Percentiles rank a stretch among this genome's conserved stretches.
These are phyloP conservation scores for Hypsizygus ulmarius DNA, from an alignment of 1,284 basidiomycete species.

Conservation along the genomic window DNA sequence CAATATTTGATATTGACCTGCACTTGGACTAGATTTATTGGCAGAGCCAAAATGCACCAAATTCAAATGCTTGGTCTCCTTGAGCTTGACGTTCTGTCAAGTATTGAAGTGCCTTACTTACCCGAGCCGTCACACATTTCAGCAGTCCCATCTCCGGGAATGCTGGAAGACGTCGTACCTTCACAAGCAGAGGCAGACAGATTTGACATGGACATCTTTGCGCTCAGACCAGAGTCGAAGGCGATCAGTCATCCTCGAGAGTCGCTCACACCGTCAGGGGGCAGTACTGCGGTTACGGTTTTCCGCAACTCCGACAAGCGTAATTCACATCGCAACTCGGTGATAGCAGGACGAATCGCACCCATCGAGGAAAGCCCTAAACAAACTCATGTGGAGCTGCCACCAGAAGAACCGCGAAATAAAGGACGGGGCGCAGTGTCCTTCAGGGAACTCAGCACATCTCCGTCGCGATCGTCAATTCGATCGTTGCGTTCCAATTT, in stretches of 20 bases:
- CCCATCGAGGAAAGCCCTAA: slow-evolving; percentile 71
- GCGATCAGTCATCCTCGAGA: slow-evolving; percentile 32
- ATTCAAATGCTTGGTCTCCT: slow-evolving; percentile 91
- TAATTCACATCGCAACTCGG: slow-evolving; percentile 43
- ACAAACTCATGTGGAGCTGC: slow-evolving; percentile 45
- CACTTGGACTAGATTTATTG: slow-evolving; percentile 63
- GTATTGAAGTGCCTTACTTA: slow-evolving; percentile 81
- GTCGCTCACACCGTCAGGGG: slow-evolving; percentile 31
- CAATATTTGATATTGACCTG: not conserved
- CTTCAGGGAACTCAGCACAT: slow-evolving; percentile 46
- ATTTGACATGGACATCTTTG: slow-evolving; percentile 69
- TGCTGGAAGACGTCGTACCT: slow-evolving; percentile 27
- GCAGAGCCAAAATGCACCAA: slow-evolving; percentile 91
- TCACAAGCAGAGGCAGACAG: slow-evolving; percentile 60
- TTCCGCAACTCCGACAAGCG: slow-evolving; percentile 38
- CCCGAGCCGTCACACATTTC: slow-evolving; percentile 38
- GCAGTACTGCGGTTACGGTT: slow-evolving; percentile 28
- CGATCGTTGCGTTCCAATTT: slow-evolving; percentile 49
- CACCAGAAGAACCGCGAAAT: slow-evolving; percentile 38
- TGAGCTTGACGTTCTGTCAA: slow-evolving; percentile 84
- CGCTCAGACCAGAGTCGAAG: slow-evolving; percentile 41
- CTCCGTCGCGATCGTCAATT: slow-evolving; percentile 70
- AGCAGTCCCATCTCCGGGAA: slow-evolving; percentile 20
- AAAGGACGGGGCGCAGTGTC: slow-evolving; percentile 34
- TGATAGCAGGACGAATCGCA: slow-evolving; percentile 44